Conservation (phyloP, 768 basidiomycete species). For the Mycena venus region DNA sequence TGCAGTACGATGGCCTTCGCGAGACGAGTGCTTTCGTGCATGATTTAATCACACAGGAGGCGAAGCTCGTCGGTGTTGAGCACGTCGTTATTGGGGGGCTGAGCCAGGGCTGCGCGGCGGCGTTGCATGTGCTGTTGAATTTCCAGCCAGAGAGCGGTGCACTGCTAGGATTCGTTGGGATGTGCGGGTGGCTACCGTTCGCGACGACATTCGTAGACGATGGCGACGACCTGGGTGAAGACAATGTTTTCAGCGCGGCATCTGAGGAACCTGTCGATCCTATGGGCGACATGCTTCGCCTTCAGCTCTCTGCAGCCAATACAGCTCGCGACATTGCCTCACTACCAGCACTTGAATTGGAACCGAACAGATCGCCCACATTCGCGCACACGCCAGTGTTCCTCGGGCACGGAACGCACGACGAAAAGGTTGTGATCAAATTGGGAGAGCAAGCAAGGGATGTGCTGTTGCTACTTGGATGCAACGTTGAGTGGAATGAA, state of each 20-base stretch:
- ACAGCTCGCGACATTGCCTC: conserved; percentile 23
- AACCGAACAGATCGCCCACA: not conserved
- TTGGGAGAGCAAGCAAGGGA: conserved; percentile 19
- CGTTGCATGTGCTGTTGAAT: conserved; percentile 24
- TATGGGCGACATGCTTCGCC: not conserved
- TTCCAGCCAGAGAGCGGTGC: conserved; percentile 12
- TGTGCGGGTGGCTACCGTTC: conserved; percentile 28
- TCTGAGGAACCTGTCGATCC: not conserved
- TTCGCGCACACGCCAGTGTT: conserved; percentile 19
- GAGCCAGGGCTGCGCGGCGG: conserved; percentile 26
- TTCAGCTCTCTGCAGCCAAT: conserved; percentile 3
- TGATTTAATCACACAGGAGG: conserved; percentile 7
- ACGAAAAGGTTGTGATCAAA: conserved; percentile 5
- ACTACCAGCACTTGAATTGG: not conserved
- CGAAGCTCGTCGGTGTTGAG: conserved; percentile 1
- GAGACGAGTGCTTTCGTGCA: conserved; percentile 18
- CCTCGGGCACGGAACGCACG: conserved; percentile 24
- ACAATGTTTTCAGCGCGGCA: not conserved
- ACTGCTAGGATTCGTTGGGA: conserved; percentile 18
- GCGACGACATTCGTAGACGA: not conserved
- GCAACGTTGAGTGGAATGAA: conserved; percentile 19
- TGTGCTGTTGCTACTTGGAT: conserved; percentile 10
- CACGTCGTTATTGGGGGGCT: conserved; percentile 17
- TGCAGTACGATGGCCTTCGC: conserved; percentile 14
- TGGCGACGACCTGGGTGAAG: not conserved